These are phyloP conservation scores for Cicer yamashitae DNA, from an alignment of 306 rosid species.

Conservation along the genomic window DNA sequence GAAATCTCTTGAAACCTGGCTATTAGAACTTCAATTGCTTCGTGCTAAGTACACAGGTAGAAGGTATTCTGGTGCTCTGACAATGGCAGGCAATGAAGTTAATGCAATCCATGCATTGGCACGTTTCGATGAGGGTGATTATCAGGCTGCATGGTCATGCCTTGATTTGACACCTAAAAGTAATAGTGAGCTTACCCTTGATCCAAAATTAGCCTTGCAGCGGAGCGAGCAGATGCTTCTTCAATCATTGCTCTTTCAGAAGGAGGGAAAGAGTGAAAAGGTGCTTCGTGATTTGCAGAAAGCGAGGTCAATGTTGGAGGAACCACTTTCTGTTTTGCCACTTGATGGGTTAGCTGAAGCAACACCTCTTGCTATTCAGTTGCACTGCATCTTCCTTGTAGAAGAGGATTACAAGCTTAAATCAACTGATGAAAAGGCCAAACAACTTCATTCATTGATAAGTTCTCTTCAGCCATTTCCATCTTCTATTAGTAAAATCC, in stretches of 20 bases:
- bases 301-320: slow-evolving; percentile 93
- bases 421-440: slow-evolving; percentile 56
- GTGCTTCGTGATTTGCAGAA: slow-evolving; percentile 71
- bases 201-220: slow-evolving; percentile 91
- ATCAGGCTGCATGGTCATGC: slow-evolving; percentile 85
- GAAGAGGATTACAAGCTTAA: slow-evolving; percentile 79
- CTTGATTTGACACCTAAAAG: slow-evolving; percentile 98
- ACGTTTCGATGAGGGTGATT: slow-evolving; percentile 88
- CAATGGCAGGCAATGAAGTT: slow-evolving; percentile 90
- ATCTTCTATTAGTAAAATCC: slow-evolving; percentile 66
- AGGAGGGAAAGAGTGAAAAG: slow-evolving; percentile 71
- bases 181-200: slow-evolving; percentile 90
- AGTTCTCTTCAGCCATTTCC: slow-evolving; percentile 67
- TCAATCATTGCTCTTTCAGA: slow-evolving; percentile 81
- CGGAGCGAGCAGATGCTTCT: slow-evolving; percentile 99
- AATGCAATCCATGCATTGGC: slow-evolving; percentile 96
- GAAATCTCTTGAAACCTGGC: slow-evolving; percentile 94
- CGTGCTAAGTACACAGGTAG: slow-evolving; percentile 93
- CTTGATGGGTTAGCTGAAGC: slow-evolving; percentile 94
- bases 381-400: slow-evolving; percentile 77
- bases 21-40: slow-evolving; percentile 83
- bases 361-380: slow-evolving; percentile 73
- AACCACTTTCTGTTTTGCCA: slow-evolving; percentile 74
- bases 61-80: slow-evolving; percentile 89
- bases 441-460: slow-evolving; percentile 58